phyloP scores from a whole-genome alignment of 768 basidiomycete genomes.

The Hortiboletus campestris region DNA sequence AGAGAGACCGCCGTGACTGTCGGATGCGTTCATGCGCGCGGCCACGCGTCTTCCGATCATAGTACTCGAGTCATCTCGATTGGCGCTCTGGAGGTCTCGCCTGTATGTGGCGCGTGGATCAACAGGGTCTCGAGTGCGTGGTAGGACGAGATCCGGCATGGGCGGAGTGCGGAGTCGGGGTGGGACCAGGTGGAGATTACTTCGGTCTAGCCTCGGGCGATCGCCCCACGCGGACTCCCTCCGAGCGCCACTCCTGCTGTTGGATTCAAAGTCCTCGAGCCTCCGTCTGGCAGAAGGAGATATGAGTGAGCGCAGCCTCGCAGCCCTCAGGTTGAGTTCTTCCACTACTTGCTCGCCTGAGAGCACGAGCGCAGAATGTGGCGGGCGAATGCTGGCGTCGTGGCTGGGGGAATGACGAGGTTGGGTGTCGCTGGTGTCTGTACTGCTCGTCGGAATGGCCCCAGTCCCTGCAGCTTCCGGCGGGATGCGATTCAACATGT shows the following conservation, averaged over 20 bases:
- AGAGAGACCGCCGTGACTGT: conserved; percentile 16
- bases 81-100: conserved; percentile 19
- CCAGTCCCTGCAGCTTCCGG: conserved; percentile 28
- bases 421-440: conserved; percentile 7
- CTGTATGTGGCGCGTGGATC: conserved; percentile 19
- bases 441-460: background rate
- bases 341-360: conserved; percentile 25
- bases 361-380: conserved; percentile 32
- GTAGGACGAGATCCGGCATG: conserved; percentile 28
- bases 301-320: conserved; percentile 30
- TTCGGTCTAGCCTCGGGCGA: conserved; percentile 13
- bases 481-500: conserved; percentile 40
- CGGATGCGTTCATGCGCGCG: conserved; percentile 26
- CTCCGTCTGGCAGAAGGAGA: conserved; percentile 31
- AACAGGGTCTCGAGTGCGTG: conserved; percentile 11
- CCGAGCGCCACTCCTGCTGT: conserved; percentile 4
- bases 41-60: conserved; percentile 37
- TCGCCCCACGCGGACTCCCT: conserved; percentile 22
- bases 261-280: conserved; percentile 32
- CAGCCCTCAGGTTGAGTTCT: conserved; percentile 29
- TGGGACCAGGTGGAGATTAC: conserved; percentile 12
- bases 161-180: conserved; percentile 29
- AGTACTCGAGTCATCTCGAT: conserved; percentile 31
- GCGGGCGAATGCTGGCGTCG: conserved; percentile 29
- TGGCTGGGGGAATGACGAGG: conserved; percentile 7